Evolutionary conservation across 164 flowering plant species (phyloP).

Genomic region (Nymphaea thermarum): DNA sequence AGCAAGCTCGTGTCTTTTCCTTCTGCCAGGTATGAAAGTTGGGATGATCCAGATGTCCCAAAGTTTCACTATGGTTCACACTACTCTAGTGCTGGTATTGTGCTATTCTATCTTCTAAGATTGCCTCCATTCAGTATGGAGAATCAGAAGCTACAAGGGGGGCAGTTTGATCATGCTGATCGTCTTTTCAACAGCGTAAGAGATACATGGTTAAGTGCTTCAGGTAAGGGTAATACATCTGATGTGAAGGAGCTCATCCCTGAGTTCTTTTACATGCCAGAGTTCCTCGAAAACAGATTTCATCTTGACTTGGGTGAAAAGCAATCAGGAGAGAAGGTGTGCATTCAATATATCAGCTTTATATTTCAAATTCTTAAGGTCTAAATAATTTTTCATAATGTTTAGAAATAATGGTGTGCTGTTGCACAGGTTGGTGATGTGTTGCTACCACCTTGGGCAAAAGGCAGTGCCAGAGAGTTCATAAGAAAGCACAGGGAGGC

Average conservation of each 20-base stretch:
- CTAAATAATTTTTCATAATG: not conserved
- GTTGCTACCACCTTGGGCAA: slow-evolving; percentile 94
- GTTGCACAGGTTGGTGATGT: slow-evolving; percentile 77
- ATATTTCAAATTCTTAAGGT: not conserved
- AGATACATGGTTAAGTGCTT: slow-evolving; percentile 96
- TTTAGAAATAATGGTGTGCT: not conserved
- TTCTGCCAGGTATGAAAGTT: slow-evolving; percentile 77
- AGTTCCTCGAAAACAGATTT: slow-evolving; percentile 80
- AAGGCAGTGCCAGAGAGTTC: slow-evolving; percentile 90
- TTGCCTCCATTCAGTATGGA: slow-evolving; percentile 93
- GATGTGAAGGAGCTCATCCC: slow-evolving; percentile 99
- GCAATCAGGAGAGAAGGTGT: slow-evolving; percentile 98
- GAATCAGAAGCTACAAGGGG: slow-evolving; percentile 97
- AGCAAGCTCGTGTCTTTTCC: not conserved
- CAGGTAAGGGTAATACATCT: slow-evolving; percentile 97
- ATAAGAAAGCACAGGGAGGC: slow-evolving; percentile 96
- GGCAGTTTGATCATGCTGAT: slow-evolving; percentile 99
- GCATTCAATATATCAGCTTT: not conserved
- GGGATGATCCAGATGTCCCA: slow-evolving; percentile 99
- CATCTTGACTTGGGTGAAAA: slow-evolving; percentile 90
- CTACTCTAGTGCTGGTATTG: slow-evolving; percentile 99
- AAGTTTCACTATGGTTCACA: slow-evolving; percentile 99
- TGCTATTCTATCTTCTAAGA: slow-evolving; percentile 90
- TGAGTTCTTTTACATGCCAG: slow-evolving; percentile 97
- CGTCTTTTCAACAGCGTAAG: slow-evolving; percentile 91